A percentile compares a stretch with the other conserved stretches of the same genome.
phyloP scores from a whole-genome alignment of 495 filamentous ascomycete species.

The Aspergillus mulundensis region DNA sequence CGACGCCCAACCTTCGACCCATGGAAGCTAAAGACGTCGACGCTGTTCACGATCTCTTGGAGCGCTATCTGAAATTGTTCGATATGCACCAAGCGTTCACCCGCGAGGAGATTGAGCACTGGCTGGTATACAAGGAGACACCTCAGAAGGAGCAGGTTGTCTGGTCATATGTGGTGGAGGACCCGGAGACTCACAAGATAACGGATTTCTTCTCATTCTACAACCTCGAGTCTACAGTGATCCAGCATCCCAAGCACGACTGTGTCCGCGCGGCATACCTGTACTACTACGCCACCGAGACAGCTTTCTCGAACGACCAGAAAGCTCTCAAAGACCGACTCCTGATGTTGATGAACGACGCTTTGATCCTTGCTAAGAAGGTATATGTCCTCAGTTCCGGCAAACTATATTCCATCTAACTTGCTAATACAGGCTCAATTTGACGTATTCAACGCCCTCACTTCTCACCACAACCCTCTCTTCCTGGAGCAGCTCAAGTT shows the following conservation, averaged over 20 bases:
- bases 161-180: slow-evolving; percentile 89
- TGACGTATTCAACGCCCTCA: slow-evolving; percentile 95
- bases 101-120: slow-evolving; percentile 78
- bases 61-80: slow-evolving; percentile 73
- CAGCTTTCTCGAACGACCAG: slow-evolving; percentile 59
- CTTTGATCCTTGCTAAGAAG: slow-evolving; percentile 80
- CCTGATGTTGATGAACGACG: slow-evolving; percentile 74
- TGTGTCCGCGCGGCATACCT: slow-evolving; percentile 83
- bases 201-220: slow-evolving; percentile 98
- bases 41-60: slow-evolving; percentile 67
- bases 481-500: slow-evolving; percentile 94
- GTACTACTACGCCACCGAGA: slow-evolving; percentile 91
- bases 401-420: not conserved
- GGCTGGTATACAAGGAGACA: slow-evolving; percentile 67
- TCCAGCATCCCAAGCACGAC: slow-evolving; percentile 70
- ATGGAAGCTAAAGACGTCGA: slow-evolving; percentile 84
- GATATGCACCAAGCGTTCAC: slow-evolving; percentile 80
- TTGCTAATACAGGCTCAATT: slow-evolving; percentile 57
- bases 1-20: slow-evolving; percentile 66
- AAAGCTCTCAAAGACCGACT: slow-evolving; percentile 65
- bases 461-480: slow-evolving; percentile 84
- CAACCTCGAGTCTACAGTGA: slow-evolving; percentile 85
- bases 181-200: slow-evolving; percentile 68
- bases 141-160: slow-evolving; percentile 70
- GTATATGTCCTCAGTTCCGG: slow-evolving; percentile 26